Evolutionary conservation across 2,329 filamentous ascomycete genomes (phyloP).

Genomic region (Aspergillus cejpii): DNA sequence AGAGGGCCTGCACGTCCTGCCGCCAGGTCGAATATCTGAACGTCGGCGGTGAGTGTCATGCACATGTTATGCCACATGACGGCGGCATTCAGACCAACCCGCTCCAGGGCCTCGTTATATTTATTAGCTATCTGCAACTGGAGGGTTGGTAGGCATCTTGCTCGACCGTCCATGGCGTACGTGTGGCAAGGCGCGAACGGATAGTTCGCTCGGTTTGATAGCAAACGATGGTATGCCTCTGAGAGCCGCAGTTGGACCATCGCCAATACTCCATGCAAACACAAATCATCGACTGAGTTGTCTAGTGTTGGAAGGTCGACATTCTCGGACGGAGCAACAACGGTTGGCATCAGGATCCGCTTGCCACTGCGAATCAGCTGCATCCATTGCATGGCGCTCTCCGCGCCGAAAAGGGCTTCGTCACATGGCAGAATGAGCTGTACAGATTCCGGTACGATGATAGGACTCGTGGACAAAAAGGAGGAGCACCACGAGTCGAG

Average conservation of each 20-base stretch:
- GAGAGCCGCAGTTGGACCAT: constrained; percentile 40
- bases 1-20: constrained; percentile 46
- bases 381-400: constrained; percentile 33
- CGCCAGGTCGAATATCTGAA: constrained; percentile 49
- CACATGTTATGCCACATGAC: constrained; percentile 50
- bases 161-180: constrained; percentile 45
- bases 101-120: constrained; percentile 40
- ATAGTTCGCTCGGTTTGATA: constrained; percentile 35
- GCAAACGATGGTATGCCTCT: constrained; percentile 40
- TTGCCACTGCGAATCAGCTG: constrained; percentile 33
- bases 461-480: constrained; percentile 44
- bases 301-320: constrained; percentile 31
- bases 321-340: constrained; percentile 33
- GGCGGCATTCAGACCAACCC: constrained; percentile 45
- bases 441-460: constrained; percentile 43
- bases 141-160: constrained; percentile 34
- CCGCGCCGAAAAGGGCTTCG: constrained; percentile 42
- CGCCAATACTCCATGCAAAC: constrained; percentile 35
- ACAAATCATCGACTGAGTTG: constrained; percentile 30
- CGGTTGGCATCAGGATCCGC: constrained; percentile 28
- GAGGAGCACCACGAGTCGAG: constrained; percentile 46
- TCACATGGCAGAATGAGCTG: constrained; percentile 44
- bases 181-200: constrained; percentile 41
- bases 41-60: constrained; percentile 48
- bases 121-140: constrained; percentile 27